Conservation (phyloP, 2,329 filamentous ascomycete species). For the Fusarium burgessii region DNA sequence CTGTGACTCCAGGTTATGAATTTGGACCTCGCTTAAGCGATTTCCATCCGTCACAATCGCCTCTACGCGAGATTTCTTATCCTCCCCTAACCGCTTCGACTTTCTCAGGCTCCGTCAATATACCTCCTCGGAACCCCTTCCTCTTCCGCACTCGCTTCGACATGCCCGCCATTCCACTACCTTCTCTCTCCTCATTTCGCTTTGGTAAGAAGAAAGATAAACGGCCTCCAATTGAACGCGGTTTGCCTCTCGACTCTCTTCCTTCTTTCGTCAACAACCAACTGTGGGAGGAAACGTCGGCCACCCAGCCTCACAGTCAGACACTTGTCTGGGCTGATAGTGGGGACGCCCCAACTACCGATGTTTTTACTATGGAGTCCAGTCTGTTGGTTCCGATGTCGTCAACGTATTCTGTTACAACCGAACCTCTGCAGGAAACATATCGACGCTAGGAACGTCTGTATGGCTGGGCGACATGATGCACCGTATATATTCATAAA, state of each 20-base stretch:
- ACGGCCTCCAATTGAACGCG: background rate
- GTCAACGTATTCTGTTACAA: conserved; percentile 35
- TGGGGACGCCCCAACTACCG: conserved; percentile 15
- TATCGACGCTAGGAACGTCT: conserved; percentile 38
- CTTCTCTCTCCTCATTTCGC: conserved; percentile 35
- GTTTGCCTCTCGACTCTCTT: conserved; percentile 28
- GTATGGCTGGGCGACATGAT: conserved; percentile 32
- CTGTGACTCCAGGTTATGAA: conserved; percentile 23
- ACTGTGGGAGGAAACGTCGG: conserved; percentile 24
- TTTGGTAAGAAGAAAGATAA: conserved; percentile 23
- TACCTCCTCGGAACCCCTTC: conserved; percentile 49
- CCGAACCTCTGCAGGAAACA: conserved; percentile 47
- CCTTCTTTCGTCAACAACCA: conserved; percentile 21
- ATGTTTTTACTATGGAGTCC: conserved; percentile 10
- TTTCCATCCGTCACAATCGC: background rate
- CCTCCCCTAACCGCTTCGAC: background rate
- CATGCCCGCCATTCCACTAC: conserved; percentile 40
- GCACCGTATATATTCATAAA: background rate
- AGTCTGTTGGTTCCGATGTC: conserved; percentile 15
- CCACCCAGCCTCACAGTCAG: conserved; percentile 29
- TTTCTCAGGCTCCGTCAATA: conserved; percentile 14
- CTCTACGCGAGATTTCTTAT: background rate
- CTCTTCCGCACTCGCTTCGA: conserved; percentile 51
- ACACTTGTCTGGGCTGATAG: conserved; percentile 49
- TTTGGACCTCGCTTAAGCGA: background rate